Percentiles rank a stretch among this genome's conserved stretches.
These are phyloP conservation scores for Blastobotrys parvus DNA, from an alignment of 805 yeast species.

Conservation along the genomic window DNA sequence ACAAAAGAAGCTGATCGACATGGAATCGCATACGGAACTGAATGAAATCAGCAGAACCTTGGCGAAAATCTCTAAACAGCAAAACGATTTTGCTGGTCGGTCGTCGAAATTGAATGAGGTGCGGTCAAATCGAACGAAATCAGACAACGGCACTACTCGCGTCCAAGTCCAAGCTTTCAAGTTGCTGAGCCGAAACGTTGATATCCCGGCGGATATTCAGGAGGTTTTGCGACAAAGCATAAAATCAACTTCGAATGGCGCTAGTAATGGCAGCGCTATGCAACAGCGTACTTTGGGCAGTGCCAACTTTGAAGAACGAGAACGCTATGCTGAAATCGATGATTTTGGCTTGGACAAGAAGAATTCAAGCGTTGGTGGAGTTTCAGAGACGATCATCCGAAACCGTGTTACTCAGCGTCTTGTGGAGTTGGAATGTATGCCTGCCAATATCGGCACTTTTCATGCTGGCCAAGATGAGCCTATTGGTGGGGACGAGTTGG, in stretches of 20 bases:
- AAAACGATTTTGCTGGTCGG: conserved; percentile 21
- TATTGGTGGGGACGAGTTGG: conserved; percentile 23
- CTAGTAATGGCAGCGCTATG: neutral
- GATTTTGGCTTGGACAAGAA: neutral
- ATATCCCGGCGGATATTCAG: conserved; percentile 48
- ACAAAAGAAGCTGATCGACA: conserved; percentile 18
- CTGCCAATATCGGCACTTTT: conserved; percentile 28
- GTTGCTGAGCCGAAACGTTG: conserved; percentile 45
- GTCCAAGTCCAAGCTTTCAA: conserved; percentile 68
- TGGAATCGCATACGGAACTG: conserved; percentile 25
- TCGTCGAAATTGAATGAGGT: conserved; percentile 12
- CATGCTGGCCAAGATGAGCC: conserved; percentile 16
- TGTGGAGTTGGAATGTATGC: conserved; percentile 35
- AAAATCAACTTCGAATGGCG: conserved; percentile 7
- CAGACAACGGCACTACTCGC: conserved; percentile 24
- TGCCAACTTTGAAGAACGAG: conserved; percentile 1
- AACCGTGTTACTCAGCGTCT: conserved; percentile 34
- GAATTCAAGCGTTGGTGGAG: conserved; percentile 14
- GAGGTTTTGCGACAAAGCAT: conserved; percentile 26
- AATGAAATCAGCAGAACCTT: conserved; percentile 24
- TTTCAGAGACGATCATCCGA: conserved; percentile 38
- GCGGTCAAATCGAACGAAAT: conserved; percentile 7
- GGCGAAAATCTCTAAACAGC: conserved; percentile 20
- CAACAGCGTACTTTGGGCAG: neutral
- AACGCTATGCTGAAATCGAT: neutral